These are phyloP conservation scores for Dactylis glomerata DNA, from an alignment of 176 grass and related monocot genomes.

Conservation along the genomic window DNA sequence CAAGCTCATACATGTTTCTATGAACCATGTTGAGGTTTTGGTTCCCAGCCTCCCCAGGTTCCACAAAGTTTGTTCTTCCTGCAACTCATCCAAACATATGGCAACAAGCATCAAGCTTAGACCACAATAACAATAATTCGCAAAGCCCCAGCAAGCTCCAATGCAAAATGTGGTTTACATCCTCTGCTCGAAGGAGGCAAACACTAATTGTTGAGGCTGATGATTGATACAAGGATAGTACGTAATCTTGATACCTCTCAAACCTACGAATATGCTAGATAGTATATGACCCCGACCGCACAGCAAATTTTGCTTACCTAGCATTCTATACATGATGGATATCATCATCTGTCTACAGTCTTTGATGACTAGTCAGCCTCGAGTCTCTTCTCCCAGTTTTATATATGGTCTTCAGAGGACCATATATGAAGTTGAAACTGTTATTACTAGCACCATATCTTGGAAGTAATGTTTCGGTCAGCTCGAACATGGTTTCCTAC, in stretches of 20 bases:
- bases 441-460: not conserved
- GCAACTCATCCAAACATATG: not conserved
- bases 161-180: not conserved
- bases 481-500: not conserved
- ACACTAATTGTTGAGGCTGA: not conserved
- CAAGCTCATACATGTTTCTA: too few relatives aligned
- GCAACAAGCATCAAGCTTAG: not conserved
- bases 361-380: not conserved
- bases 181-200: not conserved
- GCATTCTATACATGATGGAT: not conserved
- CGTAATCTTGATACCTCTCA: not conserved
- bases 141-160: not conserved
- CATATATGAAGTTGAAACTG: not conserved
- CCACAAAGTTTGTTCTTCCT: not conserved
- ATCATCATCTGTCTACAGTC: not conserved
- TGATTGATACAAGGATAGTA: accelerated
- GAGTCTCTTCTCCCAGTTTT: not conserved
- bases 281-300: not conserved
- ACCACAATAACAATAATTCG: not conserved
- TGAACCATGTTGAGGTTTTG: too few relatives aligned
- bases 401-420: not conserved
- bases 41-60: not conserved
- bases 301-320: not conserved
- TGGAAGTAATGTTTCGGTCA: not conserved
- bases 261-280: not conserved